Evolutionary conservation across 1,284 basidiomycete species (phyloP), one percentile per base, ranked within the genome.

Genomic region (Puccinia novopanici): DNA sequence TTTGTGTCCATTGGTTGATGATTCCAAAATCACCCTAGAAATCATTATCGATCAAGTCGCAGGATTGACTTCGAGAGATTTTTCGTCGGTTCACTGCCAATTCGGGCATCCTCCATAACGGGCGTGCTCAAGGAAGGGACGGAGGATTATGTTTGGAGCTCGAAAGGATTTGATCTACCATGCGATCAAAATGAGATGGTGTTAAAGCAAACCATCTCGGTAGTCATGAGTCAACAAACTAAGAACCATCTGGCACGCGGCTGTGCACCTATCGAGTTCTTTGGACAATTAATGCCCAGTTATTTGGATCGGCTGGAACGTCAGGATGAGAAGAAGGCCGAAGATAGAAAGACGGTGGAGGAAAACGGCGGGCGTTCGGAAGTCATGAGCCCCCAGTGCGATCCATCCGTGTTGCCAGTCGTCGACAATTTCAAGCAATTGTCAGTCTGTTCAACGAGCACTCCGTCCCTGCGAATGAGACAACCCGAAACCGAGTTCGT

Each of bases 401-500:
- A 82, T 61, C 1, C 81, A 73, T 75, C 81, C 72, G 12, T 73
- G 81, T 79, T 19, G 40, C 81, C 27, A 61, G 61, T 48, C 57
- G 42, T 63, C 59, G 37, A 77, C 74, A 63, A 30, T 68, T 37
- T 17, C 81, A 83, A 65, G 81, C 82, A 52, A 27, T 59, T 54
- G 37, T 24, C 71, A 86, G 81, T 83, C 45, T 84, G 87, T 5
- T 4, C 67, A 70, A 19, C n/a, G 40, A 19, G 37, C 22, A 24
- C 54, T 40, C 86, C 88, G n/a, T 87, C 86, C 68, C 83, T 89
- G 24, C 88, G 88, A n/a, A 95, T 93, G 91, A 91, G 93, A 50
- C 90, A 93, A 37, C 93, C 93, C 30, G 94, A 98, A 86, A 93
- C 90, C 48, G 94, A 98, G 84, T 94, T 98, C 83, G 89, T 96